Evolutionary conservation across 2,329 filamentous ascomycete species (phyloP).

Genomic region (Fonsecaea pedrosoi): DNA sequence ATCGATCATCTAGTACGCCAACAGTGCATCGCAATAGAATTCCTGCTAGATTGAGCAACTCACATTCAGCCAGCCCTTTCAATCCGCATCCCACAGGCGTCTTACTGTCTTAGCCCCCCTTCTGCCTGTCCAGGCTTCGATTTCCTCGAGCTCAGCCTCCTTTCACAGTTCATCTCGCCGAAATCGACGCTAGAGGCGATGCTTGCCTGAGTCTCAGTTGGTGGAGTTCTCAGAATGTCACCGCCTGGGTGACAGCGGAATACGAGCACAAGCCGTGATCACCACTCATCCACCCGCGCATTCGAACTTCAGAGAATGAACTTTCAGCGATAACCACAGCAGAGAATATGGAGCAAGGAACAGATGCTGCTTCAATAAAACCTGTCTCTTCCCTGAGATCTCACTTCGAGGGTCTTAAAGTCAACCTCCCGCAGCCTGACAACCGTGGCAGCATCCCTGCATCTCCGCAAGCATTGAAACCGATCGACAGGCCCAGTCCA

Average conservation of each 20-base stretch:
- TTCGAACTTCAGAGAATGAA: neutral
- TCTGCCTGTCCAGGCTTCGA: neutral
- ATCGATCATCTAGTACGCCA: neutral
- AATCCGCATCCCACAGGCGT: neutral
- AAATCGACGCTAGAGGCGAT: neutral
- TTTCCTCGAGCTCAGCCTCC: neutral
- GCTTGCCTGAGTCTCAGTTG: neutral
- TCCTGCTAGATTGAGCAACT: neutral
- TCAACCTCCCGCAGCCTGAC: constrained; percentile 32
- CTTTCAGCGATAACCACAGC: constrained; percentile 30
- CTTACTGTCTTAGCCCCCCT: constrained; percentile 15
- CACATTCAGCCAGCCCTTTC: neutral
- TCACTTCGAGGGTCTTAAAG: constrained; percentile 57
- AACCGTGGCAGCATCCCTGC: constrained; percentile 37
- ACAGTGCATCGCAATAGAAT: neutral
- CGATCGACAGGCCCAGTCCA: constrained; percentile 43
- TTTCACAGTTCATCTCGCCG: neutral
- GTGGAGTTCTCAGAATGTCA: constrained; percentile 12
- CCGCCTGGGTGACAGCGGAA: constrained; percentile 14
- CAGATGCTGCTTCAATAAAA: constrained; percentile 41
- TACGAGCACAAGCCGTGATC: neutral
- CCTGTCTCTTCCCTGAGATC: constrained; percentile 58
- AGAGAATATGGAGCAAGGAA: constrained; percentile 33
- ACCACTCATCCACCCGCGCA: neutral
- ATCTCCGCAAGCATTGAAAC: constrained; percentile 43